Conservation (phyloP, 2,329 filamentous ascomycete genomes). For the Sporothrix phasma region DNA sequence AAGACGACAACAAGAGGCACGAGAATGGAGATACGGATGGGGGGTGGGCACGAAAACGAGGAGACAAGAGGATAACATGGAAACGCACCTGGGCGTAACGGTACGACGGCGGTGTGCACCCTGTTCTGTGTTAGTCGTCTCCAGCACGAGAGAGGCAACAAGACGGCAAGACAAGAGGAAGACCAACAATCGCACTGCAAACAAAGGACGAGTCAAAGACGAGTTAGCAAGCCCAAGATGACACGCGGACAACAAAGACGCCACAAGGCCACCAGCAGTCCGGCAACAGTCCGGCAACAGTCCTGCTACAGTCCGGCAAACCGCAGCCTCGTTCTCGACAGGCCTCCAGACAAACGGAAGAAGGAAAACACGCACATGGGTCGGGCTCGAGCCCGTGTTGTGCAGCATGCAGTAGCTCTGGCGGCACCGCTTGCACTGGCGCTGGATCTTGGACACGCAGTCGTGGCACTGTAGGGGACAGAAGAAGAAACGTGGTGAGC, state of each 20-base stretch:
- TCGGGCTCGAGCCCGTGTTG: slow-evolving; percentile 69
- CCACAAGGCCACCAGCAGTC: neutral
- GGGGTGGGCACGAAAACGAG: neutral
- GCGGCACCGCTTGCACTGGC: slow-evolving; percentile 60
- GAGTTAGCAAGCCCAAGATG: slow-evolving; percentile 2
- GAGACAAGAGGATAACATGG: neutral
- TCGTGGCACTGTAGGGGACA: slow-evolving; percentile 50
- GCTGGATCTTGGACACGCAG: slow-evolving; percentile 64
- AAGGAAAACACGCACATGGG: slow-evolving; percentile 36
- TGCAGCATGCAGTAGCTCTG: slow-evolving; percentile 77
- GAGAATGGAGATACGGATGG: too few species aligned
- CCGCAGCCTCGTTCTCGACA: neutral
- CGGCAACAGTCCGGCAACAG: too few species aligned
- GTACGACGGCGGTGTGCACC: slow-evolving; percentile 14
- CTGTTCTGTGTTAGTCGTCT: slow-evolving; percentile 4
- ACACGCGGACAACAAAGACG: neutral
- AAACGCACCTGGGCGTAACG: slow-evolving; percentile 12
- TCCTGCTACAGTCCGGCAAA: too few species aligned
- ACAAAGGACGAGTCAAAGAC: too few species aligned
- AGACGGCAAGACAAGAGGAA: neutral
- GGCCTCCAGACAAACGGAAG: neutral
- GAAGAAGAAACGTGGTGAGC: neutral
- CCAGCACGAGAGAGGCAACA: neutral
- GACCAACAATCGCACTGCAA: slow-evolving; percentile 18
- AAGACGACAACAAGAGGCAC: neutral